Base-by-base conservation (phyloP, 2,329 filamentous ascomycete genomes). In the Ophiostoma pallidulum region DNA sequence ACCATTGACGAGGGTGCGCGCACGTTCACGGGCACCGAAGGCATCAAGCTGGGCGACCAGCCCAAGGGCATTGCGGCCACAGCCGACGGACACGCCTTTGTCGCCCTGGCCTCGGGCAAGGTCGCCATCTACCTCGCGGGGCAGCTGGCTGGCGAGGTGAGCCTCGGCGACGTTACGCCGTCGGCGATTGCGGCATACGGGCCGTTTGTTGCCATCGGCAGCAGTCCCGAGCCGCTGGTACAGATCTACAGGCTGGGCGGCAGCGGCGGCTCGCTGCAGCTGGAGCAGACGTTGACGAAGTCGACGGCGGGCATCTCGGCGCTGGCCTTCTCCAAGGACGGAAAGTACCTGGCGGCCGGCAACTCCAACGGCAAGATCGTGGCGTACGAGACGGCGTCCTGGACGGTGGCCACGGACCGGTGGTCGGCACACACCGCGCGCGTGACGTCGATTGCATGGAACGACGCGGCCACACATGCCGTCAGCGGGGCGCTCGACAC, bases 401-500 rank as follows among this genome's bases (percentile, higher is more conserved):
- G 87, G 70, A 78, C 79, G 40, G 68, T 95, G 10, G 83, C 84
- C 41, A 92, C 87, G 8, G 89, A 95, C 64, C 70, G 77, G 42
- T 80, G 77, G 77, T 78, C 75, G 31, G 74, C 76, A 41, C 77
- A 80, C 60, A 80, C 75, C 44, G 75, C 73, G 10, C 70, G 75
- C 33, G 73, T 80, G 18, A 75, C 71, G 29, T 69, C 70, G 55
- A 72, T 80, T 51, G 70, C 82, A 13, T 98, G 92, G 92, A 87
- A 90, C 58, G 71, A 75, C 16, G 77, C 78, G 16, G 85, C 84
- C 12, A 84, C 82, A 19, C 85, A 89, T 61, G 82, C 90, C 3
- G 87, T 80, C 18, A 94, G 86, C 62, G 91, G 90, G 12, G 84
- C 80, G 39, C 69, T 98, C 42, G 92, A 98, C 63, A 96, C 91